Base-by-base conservation (phyloP, 805 yeast genomes). In the Henningerozyma blattae region DNA sequence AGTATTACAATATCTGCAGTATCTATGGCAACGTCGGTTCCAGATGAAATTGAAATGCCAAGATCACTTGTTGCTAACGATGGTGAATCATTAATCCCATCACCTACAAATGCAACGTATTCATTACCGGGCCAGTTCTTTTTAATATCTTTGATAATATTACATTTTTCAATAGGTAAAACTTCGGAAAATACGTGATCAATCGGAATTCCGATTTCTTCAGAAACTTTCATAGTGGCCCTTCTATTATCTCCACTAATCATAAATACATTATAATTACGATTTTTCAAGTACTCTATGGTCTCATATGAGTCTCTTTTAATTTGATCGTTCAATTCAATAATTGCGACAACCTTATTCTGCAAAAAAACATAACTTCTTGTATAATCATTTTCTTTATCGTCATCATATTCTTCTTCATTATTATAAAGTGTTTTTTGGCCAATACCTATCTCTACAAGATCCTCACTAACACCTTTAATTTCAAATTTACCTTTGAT, bases 41-140 rank as follows among this genome's bases (percentile, higher is more conserved):
- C 95, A 0, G 93, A 72, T 8, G 93, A 78, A 37, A 93, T 74
- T 9, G 97, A 91, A 47, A 93, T 75, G 17, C 98, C 98, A 15
- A 91, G 59, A 44, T 86, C 84, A 1, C 95, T 81, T 36, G 79
- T 70, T 1, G 84, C 94, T 35, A 91, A 67, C 0, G 97, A 97
- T 0, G 98, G 96, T 0, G 97, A 94, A 54, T 91, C 99, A 56
- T 91, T 91, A 44, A 91, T 83, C 39, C 99, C 99, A 59, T 91
- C 99, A 26, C 99, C 99, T 16, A 91, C 78, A 65, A 93, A 86
- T 5, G 87, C 89, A 28, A 91, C 78, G 14, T 64, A 61, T 9
- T 59, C 46, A n/a, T n/a, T n/a, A 2, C 28, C 29, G 2, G 62
- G 64, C 12, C 45, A 54, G n/a, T 30, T 32, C 13, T 18, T 22